A percentile compares a stretch with the other conserved stretches of the same genome.
phyloP scores from a whole-genome alignment of 73 alveolate species.

The Paramecium sexaurelia region DNA sequence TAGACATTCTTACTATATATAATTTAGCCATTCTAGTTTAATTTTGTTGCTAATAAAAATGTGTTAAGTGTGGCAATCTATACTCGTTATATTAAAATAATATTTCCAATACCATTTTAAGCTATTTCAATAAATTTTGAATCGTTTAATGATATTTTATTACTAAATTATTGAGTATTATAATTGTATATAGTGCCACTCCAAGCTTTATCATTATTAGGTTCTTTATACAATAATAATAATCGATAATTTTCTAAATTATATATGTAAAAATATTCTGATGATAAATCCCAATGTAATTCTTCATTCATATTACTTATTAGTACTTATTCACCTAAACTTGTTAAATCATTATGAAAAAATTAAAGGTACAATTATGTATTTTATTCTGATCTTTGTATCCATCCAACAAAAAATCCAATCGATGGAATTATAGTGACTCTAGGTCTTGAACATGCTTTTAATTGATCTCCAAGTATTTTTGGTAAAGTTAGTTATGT shows the following conservation, averaged over 20 bases:
- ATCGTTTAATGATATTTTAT: background rate
- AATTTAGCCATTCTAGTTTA: background rate
- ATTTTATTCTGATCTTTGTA: background rate
- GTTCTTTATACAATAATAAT: background rate
- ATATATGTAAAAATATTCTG: background rate
- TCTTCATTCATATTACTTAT: background rate
- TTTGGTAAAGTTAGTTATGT: background rate
- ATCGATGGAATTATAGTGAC: background rate
- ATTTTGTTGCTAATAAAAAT: background rate
- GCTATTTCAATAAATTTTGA: background rate
- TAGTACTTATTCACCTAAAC: background rate
- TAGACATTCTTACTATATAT: background rate
- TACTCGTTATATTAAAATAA: background rate
- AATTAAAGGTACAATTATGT: background rate
- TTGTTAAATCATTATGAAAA: background rate
- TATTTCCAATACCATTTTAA: background rate
- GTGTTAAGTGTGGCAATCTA: background rate
- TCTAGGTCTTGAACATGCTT: background rate
- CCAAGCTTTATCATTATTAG: background rate
- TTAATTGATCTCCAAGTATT: background rate
- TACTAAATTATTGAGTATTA: background rate
- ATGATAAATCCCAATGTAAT: background rate
- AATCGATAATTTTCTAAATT: background rate
- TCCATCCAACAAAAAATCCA: background rate
- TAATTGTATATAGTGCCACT: background rate